A percentile compares a stretch with the other conserved stretches of the same genome.
Evolutionary conservation across 192 early-diverging fungal species (phyloP).

Genomic region (Coemansia sp.): DNA sequence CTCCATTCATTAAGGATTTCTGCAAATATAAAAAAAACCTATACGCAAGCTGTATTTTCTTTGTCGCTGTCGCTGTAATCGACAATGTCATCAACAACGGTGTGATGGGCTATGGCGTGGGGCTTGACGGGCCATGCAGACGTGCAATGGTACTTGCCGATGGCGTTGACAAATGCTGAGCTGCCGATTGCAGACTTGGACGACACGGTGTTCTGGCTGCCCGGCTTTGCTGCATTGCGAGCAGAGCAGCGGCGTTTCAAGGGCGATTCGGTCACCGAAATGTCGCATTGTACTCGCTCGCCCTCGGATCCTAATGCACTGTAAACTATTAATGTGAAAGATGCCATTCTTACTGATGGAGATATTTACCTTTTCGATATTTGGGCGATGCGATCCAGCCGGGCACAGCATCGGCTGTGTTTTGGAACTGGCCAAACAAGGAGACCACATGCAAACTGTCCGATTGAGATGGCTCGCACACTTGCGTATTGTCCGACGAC

Average conservation of each 20-base stretch:
- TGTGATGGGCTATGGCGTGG: not conserved
- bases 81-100: conserved; percentile 38
- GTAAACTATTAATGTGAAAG: too few relatives aligned
- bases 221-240: not conserved
- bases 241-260: not conserved
- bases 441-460: not conserved
- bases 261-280: too few relatives aligned
- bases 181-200: not conserved
- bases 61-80: conserved; percentile 44
- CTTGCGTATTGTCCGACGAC: too few relatives aligned
- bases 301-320: not conserved
- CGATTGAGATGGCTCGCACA: too few relatives aligned
- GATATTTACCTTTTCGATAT: conserved; percentile 18
- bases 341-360: not conserved
- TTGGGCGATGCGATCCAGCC: not conserved
- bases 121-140: not conserved
- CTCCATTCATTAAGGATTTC: not conserved
- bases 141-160: conserved; percentile 2
- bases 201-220: too few relatives aligned
- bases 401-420: not conserved
- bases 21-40: conserved; percentile 7
- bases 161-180: not conserved
- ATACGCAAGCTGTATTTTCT: conserved; percentile 18
- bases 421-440: conserved; percentile 16
- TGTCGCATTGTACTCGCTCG: too few relatives aligned